A percentile compares a stretch with the other conserved stretches of the same genome.
Evolutionary conservation across 805 yeast genomes (phyloP).

Genomic region (Brettanomyces naardenensis): DNA sequence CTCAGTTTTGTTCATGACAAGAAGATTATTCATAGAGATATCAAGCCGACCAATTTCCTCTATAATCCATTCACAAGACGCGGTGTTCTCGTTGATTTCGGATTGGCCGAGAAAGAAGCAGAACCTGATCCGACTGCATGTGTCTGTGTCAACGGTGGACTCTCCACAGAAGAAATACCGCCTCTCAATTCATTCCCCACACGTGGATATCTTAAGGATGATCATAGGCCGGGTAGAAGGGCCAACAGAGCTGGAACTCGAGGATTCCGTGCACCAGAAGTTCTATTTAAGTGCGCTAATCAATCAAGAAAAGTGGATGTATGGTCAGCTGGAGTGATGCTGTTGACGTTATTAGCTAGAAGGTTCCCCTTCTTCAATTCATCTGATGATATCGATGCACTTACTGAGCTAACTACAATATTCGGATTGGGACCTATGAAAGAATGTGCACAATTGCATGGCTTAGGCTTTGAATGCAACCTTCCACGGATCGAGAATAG

Average conservation of each 20-base stretch:
- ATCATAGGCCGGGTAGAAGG: constrained; percentile 78
- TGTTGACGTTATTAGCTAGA: constrained; percentile 67
- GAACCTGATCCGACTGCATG: constrained; percentile 33
- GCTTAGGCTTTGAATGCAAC: constrained; percentile 72
- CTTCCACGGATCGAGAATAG: constrained; percentile 41
- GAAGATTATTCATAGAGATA: constrained; percentile 85
- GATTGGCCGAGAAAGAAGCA: constrained; percentile 69
- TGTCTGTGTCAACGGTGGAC: constrained; percentile 45
- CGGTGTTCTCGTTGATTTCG: constrained; percentile 89
- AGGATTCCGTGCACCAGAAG: constrained; percentile 94
- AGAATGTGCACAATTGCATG: constrained; percentile 77
- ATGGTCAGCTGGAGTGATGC: constrained; percentile 90
- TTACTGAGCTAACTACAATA: constrained; percentile 72
- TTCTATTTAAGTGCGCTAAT: constrained; percentile 73
- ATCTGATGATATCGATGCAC: constrained; percentile 86
- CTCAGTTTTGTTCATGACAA: constrained; percentile 68
- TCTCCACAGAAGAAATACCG: constrained; percentile 20
- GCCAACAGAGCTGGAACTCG: constrained; percentile 97
- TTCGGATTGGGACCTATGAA: constrained; percentile 72
- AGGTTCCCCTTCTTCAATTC: constrained; percentile 93
- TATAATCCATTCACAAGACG: constrained; percentile 56
- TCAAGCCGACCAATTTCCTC: constrained; percentile 69
- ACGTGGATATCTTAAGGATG: constrained; percentile 79
- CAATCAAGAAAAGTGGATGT: constrained; percentile 79
- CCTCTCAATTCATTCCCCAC: constrained; percentile 30